Evolutionary conservation across 345 rosid genomes (phyloP).

Genomic region (Rhodamnia rubescens): DNA sequence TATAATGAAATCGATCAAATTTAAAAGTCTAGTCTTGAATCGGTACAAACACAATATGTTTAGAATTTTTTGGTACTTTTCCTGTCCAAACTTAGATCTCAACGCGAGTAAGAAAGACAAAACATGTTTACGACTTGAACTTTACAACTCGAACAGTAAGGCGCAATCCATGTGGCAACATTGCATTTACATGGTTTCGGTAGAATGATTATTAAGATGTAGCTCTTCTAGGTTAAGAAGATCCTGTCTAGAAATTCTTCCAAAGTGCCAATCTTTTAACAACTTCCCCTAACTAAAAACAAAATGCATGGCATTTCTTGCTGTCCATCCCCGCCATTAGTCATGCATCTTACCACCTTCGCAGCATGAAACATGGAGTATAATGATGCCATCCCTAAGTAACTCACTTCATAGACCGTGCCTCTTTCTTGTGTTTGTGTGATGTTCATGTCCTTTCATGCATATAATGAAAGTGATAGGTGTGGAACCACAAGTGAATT

Average conservation of each 20-base stretch:
- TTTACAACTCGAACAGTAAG: not conserved
- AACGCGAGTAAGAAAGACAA: not conserved
- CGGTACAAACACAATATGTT: too few species aligned
- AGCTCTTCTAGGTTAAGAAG: not conserved
- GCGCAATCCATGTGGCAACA: not conserved
- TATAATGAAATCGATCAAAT: too few species aligned
- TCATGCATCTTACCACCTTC: too few species aligned
- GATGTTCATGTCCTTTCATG: too few species aligned
- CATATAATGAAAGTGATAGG: too few species aligned
- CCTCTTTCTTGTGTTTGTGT: too few species aligned
- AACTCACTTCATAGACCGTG: not conserved
- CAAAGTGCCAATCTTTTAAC: not conserved
- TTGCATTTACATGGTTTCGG: not conserved
- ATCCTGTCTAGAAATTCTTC: not conserved
- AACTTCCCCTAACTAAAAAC: not conserved
- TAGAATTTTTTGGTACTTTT: too few species aligned
- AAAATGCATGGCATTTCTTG: not conserved
- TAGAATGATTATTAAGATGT: too few species aligned
- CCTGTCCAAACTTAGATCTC: not conserved
- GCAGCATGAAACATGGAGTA: too few species aligned
- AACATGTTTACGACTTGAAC: not conserved
- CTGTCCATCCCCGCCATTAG: not conserved
- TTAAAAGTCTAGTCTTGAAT: too few species aligned
- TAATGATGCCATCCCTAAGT: too few species aligned
- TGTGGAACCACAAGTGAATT: too few species aligned